phyloP scores from a whole-genome alignment of 768 basidiomycete species.

The Pleurotus platypus region DNA sequence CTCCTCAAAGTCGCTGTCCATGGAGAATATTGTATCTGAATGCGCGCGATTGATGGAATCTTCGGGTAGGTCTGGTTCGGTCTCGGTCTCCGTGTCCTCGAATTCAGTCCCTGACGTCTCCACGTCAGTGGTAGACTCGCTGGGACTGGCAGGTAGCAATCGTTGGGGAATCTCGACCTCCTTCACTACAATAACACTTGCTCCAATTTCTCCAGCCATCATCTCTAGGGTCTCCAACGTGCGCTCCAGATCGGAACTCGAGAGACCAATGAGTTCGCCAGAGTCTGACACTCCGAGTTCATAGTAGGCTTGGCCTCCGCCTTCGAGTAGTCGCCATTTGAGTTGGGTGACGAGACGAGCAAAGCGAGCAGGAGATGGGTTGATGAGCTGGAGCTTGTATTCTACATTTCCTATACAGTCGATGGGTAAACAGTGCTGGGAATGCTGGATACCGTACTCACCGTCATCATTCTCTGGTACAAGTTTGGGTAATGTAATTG shows the following conservation, averaged over 20 bases:
- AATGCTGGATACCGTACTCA: neutral
- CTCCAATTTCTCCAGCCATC: slow-evolving; percentile 95
- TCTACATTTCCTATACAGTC: slow-evolving; percentile 63
- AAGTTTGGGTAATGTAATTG: slow-evolving; percentile 52
- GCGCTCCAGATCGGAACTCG: slow-evolving; percentile 67
- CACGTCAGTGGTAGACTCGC: slow-evolving; percentile 29
- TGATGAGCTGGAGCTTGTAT: slow-evolving; percentile 88
- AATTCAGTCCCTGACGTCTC: slow-evolving; percentile 23
- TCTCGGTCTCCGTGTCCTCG: slow-evolving; percentile 13
- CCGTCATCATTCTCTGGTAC: slow-evolving; percentile 72
- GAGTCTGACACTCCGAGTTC: slow-evolving; percentile 85
- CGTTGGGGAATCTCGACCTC: slow-evolving; percentile 72
- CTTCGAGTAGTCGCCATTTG: slow-evolving; percentile 90
- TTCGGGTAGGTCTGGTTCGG: slow-evolving; percentile 14
- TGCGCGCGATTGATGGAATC: slow-evolving; percentile 11
- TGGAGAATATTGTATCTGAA: slow-evolving; percentile 38
- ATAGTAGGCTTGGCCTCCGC: slow-evolving; percentile 80
- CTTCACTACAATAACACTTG: slow-evolving; percentile 86
- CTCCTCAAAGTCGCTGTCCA: slow-evolving; percentile 41
- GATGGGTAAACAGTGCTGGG: no score
- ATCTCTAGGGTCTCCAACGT: slow-evolving; percentile 84
- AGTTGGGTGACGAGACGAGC: slow-evolving; percentile 88
- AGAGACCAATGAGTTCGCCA: slow-evolving; percentile 81
- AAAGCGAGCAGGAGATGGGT: slow-evolving; percentile 74
- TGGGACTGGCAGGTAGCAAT: slow-evolving; percentile 21